Percentiles rank a stretch among this genome's conserved stretches.
Conservation (phyloP, 2,329 filamentous ascomycete species). For the Hypoxylon sp. region DNA sequence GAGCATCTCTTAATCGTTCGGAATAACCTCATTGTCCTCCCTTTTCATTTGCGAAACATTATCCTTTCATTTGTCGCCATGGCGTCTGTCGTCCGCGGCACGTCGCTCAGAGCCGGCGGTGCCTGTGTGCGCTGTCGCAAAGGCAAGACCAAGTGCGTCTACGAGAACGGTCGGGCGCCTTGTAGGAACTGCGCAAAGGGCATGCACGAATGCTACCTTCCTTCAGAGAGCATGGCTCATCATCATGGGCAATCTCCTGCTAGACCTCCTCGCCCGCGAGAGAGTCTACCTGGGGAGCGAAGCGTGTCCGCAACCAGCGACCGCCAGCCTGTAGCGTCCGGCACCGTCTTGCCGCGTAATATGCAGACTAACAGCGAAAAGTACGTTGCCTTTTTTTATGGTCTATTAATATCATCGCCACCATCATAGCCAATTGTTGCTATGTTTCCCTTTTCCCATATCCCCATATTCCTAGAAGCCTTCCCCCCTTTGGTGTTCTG, state of each 20-base stretch:
- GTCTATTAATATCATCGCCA: conserved; percentile 10
- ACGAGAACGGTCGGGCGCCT: conserved; percentile 73
- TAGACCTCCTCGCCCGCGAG: conserved; percentile 67
- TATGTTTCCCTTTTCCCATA: conserved; percentile 26
- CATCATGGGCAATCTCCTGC: conserved; percentile 72
- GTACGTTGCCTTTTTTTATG: conserved; percentile 60
- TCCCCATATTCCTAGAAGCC: conserved; percentile 20
- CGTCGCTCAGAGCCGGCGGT: conserved; percentile 72
- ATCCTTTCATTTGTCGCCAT: conserved; percentile 28
- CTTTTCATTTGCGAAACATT: conserved; percentile 21
- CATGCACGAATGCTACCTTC: conserved; percentile 75
- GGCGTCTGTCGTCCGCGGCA: conserved; percentile 68
- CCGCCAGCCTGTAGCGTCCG: conserved; percentile 63
- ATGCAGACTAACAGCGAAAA: conserved; percentile 66
- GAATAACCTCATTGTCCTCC: conserved; percentile 20
- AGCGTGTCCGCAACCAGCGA: conserved; percentile 61
- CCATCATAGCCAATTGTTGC: conserved; percentile 5
- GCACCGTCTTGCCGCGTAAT: conserved; percentile 62
- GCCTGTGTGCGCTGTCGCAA: conserved; percentile 75
- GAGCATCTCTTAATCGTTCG: conserved; percentile 41
- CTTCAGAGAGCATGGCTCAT: conserved; percentile 72
- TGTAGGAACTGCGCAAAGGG: conserved; percentile 76
- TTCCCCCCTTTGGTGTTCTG: conserved; percentile 20
- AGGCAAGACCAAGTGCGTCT: conserved; percentile 75
- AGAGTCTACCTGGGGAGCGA: conserved; percentile 69